Conservation (phyloP, 331 rosid species). For the Malus hybrid region DNA sequence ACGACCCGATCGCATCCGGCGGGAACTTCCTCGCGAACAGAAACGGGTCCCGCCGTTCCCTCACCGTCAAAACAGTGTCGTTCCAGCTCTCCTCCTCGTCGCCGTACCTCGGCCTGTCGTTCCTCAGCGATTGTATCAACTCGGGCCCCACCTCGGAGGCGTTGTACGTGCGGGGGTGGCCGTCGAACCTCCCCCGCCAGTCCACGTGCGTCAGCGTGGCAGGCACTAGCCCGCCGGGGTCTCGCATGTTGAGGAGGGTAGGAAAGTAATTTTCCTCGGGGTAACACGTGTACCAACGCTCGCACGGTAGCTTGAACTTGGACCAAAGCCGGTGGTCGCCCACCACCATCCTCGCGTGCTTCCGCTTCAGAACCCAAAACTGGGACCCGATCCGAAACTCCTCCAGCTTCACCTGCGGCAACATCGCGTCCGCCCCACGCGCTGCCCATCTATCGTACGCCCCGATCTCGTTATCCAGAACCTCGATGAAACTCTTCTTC, state of each 20-base stretch:
- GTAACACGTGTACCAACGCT: slow-evolving; percentile 40
- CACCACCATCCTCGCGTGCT: slow-evolving; percentile 53
- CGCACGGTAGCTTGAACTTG: slow-evolving; percentile 50
- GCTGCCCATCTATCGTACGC: slow-evolving; percentile 47
- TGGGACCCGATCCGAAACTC: slow-evolving; percentile 68
- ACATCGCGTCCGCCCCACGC: slow-evolving; percentile 55
- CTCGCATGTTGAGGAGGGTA: slow-evolving; percentile 57
- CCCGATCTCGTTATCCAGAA: slow-evolving; percentile 26
- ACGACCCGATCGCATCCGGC: slow-evolving; percentile 29
- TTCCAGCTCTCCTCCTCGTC: slow-evolving; percentile 18
- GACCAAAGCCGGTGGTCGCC: slow-evolving; percentile 38
- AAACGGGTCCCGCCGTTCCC: slow-evolving; percentile 35
- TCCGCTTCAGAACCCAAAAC: slow-evolving; percentile 64
- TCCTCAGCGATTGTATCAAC: slow-evolving; percentile 25
- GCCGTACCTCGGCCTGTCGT: slow-evolving; percentile 46
- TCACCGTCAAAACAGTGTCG: slow-evolving; percentile 8
- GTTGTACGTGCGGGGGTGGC: slow-evolving; percentile 55
- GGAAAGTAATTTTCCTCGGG: slow-evolving; percentile 76
- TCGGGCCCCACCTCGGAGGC: slow-evolving; percentile 31
- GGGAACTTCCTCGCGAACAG: slow-evolving; percentile 59
- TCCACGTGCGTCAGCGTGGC: slow-evolving; percentile 79
- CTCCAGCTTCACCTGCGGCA: slow-evolving; percentile 46
- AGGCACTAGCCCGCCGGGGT: slow-evolving; percentile 38
- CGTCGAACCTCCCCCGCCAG: slow-evolving; percentile 41
- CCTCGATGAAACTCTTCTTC: slow-evolving; percentile 61